Conservation (phyloP, 2,329 filamentous ascomycete genomes). For the Calcarisporium arbuscula region DNA sequence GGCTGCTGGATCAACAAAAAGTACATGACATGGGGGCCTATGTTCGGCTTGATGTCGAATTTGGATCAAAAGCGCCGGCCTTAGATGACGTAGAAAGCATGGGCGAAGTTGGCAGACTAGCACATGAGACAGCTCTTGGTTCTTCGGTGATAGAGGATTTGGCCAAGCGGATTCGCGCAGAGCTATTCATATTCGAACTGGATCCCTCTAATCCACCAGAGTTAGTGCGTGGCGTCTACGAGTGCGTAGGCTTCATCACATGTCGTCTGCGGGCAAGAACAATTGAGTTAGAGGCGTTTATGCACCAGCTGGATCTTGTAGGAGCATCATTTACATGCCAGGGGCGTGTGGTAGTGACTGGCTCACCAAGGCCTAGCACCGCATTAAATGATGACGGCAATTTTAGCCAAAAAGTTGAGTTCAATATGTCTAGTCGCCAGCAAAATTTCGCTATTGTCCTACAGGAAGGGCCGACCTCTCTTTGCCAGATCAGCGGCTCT, state of each 20-base stretch:
- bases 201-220: background rate
- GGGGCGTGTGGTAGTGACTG: too few relatives aligned
- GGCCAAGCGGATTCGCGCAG: conserved; percentile 1
- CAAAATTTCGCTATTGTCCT: too few relatives aligned
- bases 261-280: conserved; percentile 1
- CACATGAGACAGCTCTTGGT: conserved; percentile 1
- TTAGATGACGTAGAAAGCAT: conserved; percentile 1
- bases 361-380: too few relatives aligned
- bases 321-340: background rate
- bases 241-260: conserved; percentile 1
- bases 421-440: too few relatives aligned
- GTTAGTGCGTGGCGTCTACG: background rate
- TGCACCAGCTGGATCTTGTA: background rate
- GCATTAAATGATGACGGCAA: too few relatives aligned
- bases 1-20: conserved; percentile 1
- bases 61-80: background rate
- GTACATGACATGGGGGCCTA: background rate
- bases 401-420: too few relatives aligned
- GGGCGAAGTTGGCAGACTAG: conserved; percentile 1
- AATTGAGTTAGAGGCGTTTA: background rate
- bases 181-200: conserved; percentile 2
- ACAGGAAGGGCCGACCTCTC: too few relatives aligned
- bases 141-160: background rate
- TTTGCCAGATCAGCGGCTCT: too few relatives aligned
- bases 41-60: background rate